Evolutionary conservation across 2,329 filamentous ascomycete genomes (phyloP).

Genomic region (Beauveria sp.): DNA sequence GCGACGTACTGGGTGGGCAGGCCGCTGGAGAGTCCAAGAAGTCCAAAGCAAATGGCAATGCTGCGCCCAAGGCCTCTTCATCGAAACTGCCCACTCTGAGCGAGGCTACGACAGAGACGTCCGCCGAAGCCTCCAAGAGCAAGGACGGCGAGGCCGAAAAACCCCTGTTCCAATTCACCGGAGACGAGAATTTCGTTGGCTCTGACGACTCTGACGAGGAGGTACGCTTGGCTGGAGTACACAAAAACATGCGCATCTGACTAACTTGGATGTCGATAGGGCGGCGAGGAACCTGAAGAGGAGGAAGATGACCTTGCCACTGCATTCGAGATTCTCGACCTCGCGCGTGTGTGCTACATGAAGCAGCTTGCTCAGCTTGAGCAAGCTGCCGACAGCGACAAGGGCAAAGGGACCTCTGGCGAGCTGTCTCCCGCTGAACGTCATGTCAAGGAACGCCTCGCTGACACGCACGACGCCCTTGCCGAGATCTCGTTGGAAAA

Average conservation of each 20-base stretch:
- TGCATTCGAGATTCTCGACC: conserved; percentile 77
- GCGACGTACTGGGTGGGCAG: conserved; percentile 83
- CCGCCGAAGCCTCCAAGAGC: conserved; percentile 34
- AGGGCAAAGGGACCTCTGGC: conserved; percentile 34
- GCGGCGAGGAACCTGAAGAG: conserved; percentile 42
- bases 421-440: conserved; percentile 35
- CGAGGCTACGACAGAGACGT: conserved; percentile 33
- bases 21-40: conserved; percentile 47
- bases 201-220: conserved; percentile 65
- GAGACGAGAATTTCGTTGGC: conserved; percentile 87
- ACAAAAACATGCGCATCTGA: conserved; percentile 12
- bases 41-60: conserved; percentile 32
- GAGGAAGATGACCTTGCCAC: conserved; percentile 68
- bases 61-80: conserved; percentile 32
- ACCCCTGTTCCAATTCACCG: conserved; percentile 82
- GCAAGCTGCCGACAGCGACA: conserved; percentile 27
- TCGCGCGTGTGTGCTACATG: conserved; percentile 59
- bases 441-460: conserved; percentile 75
- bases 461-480: conserved; percentile 88
- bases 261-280: conserved; percentile 31
- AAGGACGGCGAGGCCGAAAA: conserved; percentile 48
- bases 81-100: conserved; percentile 32
- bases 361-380: conserved; percentile 41
- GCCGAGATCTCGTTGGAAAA: conserved; percentile 97
- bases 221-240: conserved; percentile 14